Conservation (phyloP, 257 asterid species). For the Echites panduratus region DNA sequence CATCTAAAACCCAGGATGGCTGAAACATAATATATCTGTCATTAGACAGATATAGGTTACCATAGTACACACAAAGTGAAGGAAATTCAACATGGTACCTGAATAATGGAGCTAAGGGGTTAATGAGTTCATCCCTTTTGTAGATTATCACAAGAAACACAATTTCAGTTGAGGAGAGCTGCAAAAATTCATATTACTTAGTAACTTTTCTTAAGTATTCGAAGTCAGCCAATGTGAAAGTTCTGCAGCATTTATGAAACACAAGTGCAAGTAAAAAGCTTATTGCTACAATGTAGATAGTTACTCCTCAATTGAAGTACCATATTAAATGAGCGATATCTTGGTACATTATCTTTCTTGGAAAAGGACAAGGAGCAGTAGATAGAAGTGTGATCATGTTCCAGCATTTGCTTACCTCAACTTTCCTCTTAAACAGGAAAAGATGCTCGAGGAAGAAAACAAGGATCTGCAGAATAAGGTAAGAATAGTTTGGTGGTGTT, state of each 20-base stretch:
- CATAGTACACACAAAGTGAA: neutral
- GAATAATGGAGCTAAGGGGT: neutral
- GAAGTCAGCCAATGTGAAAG: neutral
- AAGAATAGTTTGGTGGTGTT: neutral
- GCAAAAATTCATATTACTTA: neutral
- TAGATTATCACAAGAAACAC: neutral
- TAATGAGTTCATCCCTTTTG: neutral
- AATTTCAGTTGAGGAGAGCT: neutral
- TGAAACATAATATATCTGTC: neutral
- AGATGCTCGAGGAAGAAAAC: slow-evolving; percentile 39
- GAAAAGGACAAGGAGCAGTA: neutral
- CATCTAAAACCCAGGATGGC: neutral
- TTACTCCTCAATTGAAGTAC: neutral
- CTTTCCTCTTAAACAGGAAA: slow-evolving; percentile 32
- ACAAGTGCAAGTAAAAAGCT: neutral
- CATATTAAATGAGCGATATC: neutral
- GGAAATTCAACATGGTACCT: neutral
- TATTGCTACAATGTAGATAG: neutral
- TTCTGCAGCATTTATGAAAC: neutral
- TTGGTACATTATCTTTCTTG: neutral
- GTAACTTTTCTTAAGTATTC: neutral
- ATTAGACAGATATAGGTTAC: neutral
- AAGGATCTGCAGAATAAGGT: slow-evolving; percentile 41
- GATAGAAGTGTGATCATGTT: neutral
- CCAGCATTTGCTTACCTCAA: neutral